Percentiles rank a stretch among this genome's conserved stretches.
These are phyloP conservation scores for Candida ascalaphidarum DNA, from an alignment of 805 yeast genomes.

Conservation along the genomic window DNA sequence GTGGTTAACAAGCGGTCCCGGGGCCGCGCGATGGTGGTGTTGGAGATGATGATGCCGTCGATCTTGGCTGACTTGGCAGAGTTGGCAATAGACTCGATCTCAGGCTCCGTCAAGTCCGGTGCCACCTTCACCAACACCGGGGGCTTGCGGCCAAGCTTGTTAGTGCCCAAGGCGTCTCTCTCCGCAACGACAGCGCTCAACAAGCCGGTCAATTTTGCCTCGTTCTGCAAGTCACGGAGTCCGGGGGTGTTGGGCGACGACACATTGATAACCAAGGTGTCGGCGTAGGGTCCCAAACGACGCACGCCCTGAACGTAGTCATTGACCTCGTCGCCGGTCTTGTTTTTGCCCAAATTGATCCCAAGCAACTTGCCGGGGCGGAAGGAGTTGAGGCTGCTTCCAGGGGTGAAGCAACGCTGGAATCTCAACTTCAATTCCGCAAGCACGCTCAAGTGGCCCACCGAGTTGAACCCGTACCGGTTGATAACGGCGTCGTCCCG, in stretches of 20 bases:
- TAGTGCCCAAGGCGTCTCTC: slow-evolving; percentile 43
- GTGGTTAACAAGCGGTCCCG: slow-evolving; percentile 41
- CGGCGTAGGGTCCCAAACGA: slow-evolving; percentile 76
- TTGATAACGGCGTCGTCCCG: slow-evolving; percentile 87
- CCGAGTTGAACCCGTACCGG: slow-evolving; percentile 90
- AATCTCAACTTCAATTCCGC: slow-evolving; percentile 62
- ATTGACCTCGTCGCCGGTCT: slow-evolving; percentile 79
- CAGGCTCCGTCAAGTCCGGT: slow-evolving; percentile 80
- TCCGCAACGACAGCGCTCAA: slow-evolving; percentile 59
- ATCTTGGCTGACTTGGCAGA: slow-evolving; percentile 70
- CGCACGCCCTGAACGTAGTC: slow-evolving; percentile 84
- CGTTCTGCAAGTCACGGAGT: slow-evolving; percentile 75
- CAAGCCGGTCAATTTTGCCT: slow-evolving; percentile 59
- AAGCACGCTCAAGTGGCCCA: slow-evolving; percentile 72
- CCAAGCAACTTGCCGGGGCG: slow-evolving; percentile 62
- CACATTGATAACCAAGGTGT: slow-evolving; percentile 82
- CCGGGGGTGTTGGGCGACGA: slow-evolving; percentile 98
- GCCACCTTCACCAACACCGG: slow-evolving; percentile 89
- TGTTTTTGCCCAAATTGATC: slow-evolving; percentile 87
- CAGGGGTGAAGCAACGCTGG: slow-evolving; percentile 12
- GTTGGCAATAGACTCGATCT: slow-evolving; percentile 72
- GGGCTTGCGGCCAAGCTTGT: slow-evolving; percentile 44
- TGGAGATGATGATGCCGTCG: slow-evolving; percentile 89
- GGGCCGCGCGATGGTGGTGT: slow-evolving; percentile 88
- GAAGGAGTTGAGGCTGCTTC: slow-evolving; percentile 37